A percentile compares a stretch with the other conserved stretches of the same genome.
These are phyloP conservation scores for Chaetomiaceae sp. DNA, from an alignment of 2,329 filamentous ascomycete genomes.

Conservation along the genomic window DNA sequence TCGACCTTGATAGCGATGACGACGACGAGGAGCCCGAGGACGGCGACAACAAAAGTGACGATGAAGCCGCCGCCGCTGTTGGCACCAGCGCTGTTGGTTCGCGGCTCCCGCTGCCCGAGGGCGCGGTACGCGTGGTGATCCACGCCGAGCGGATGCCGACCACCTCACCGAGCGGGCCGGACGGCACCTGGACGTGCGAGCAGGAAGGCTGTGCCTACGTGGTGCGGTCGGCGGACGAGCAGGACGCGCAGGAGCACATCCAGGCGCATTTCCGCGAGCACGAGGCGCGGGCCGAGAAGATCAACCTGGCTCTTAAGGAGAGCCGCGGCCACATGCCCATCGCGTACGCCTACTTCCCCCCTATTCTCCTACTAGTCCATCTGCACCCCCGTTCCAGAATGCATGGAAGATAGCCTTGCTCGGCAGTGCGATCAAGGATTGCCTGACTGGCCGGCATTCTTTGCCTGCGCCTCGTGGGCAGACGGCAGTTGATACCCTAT, in stretches of 20 bases:
- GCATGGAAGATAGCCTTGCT: slow-evolving; percentile 17
- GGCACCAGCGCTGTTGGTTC: slow-evolving; percentile 3
- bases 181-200: slow-evolving; percentile 61
- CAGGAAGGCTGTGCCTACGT: slow-evolving; percentile 58
- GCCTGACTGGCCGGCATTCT: too few relatives aligned
- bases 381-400: not conserved
- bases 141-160: slow-evolving; percentile 46
- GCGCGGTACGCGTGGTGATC: slow-evolving; percentile 39
- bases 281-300: slow-evolving; percentile 46
- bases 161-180: slow-evolving; percentile 45
- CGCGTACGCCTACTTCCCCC: slow-evolving; percentile 39
- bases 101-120: slow-evolving; percentile 18
- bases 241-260: slow-evolving; percentile 50
- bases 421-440: too few relatives aligned
- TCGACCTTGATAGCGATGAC: slow-evolving; percentile 29
- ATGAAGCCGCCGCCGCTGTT: slow-evolving; percentile 10
- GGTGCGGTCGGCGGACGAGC: slow-evolving; percentile 55
- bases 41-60: slow-evolving; percentile 21
- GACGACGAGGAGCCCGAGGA: slow-evolving; percentile 25
- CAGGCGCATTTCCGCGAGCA: slow-evolving; percentile 56
- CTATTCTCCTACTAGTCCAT: slow-evolving; percentile 5
- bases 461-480: too few relatives aligned
- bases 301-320: slow-evolving; percentile 50
- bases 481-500: too few relatives aligned
- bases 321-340: slow-evolving; percentile 51